Evolutionary conservation across 805 yeast genomes (phyloP).

Genomic region (Kuraishia piskuri): DNA sequence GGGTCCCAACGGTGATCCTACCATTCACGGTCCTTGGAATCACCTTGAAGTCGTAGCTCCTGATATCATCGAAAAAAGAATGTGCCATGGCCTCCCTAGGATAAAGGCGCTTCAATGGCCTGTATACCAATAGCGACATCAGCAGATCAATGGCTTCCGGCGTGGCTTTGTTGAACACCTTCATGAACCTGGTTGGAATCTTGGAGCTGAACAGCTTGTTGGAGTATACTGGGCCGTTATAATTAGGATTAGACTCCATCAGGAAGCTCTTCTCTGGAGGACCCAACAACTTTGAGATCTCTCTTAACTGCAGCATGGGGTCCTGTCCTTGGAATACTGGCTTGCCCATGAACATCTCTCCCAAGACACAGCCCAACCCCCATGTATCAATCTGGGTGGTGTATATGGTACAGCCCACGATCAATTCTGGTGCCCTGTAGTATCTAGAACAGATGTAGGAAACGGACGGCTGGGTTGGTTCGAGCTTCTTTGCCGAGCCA

Average conservation of each 20-base stretch:
- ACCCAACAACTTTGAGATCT: constrained; percentile 84
- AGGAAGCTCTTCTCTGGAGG: constrained; percentile 73
- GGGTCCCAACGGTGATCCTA: constrained; percentile 28
- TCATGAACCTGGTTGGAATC: constrained; percentile 31
- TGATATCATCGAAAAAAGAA: constrained; percentile 81
- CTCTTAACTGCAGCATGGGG: constrained; percentile 81
- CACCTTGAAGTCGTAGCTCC: constrained; percentile 38
- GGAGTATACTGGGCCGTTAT: constrained; percentile 67
- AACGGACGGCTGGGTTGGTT: constrained; percentile 77
- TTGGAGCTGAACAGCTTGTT: constrained; percentile 11
- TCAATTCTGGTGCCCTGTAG: constrained; percentile 93
- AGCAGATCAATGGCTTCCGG: constrained; percentile 81
- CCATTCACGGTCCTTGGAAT: constrained; percentile 21
- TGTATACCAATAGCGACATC: constrained; percentile 76
- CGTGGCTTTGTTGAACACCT: constrained; percentile 70
- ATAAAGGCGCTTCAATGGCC: constrained; percentile 74
- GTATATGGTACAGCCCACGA: constrained; percentile 83
- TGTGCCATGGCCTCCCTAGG: constrained; percentile 82
- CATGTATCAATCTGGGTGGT: constrained; percentile 92
- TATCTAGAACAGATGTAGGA: constrained; percentile 94
- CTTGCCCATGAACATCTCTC: constrained; percentile 86
- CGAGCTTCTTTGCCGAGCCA: constrained; percentile 77
- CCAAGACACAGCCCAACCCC: constrained; percentile 96
- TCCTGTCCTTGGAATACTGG: constrained; percentile 95
- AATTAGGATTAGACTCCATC: constrained; percentile 65